Conservation (phyloP, 768 basidiomycete genomes). For the Russula earlei region DNA sequence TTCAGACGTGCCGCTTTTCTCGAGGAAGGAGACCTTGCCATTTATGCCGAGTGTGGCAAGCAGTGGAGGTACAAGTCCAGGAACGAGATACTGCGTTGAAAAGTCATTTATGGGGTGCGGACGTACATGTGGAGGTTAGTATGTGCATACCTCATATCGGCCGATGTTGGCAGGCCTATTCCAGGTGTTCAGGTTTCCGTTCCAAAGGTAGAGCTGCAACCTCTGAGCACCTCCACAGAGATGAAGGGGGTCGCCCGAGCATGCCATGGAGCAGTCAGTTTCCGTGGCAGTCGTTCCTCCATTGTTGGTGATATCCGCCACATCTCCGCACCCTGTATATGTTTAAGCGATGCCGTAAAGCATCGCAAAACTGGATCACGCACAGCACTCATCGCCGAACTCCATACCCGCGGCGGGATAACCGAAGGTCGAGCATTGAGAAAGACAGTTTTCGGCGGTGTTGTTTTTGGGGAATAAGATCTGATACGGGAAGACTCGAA, state of each 20-base stretch:
- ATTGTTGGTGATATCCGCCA: constrained; percentile 37
- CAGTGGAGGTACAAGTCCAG: constrained; percentile 62
- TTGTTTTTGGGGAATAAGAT: constrained; percentile 52
- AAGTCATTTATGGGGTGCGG: not conserved
- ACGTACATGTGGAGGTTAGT: not conserved
- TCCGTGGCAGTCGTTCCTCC: constrained; percentile 28
- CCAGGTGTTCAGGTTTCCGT: constrained; percentile 45
- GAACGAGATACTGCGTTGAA: constrained; percentile 34
- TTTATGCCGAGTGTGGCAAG: constrained; percentile 71
- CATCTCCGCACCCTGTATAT: constrained; percentile 58
- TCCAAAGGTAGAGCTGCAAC: constrained; percentile 32
- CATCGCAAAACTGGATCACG: constrained; percentile 24
- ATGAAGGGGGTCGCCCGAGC: constrained; percentile 62
- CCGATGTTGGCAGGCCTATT: constrained; percentile 56
- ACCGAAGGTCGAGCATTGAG: constrained; percentile 60
- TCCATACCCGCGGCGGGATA: constrained; percentile 64
- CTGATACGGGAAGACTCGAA: constrained; percentile 52
- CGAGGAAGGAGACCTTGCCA: constrained; percentile 73
- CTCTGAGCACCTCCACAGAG: constrained; percentile 53
- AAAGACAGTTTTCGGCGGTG: constrained; percentile 53
- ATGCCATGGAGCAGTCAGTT: constrained; percentile 39
- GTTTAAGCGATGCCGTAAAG: not conserved
- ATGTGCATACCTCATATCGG: constrained; percentile 51
- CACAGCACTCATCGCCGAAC: constrained; percentile 67
- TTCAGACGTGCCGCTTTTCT: constrained; percentile 60